phyloP scores from a whole-genome alignment of 2,329 filamentous ascomycete species.

The Ceratocystis lukuohia region DNA sequence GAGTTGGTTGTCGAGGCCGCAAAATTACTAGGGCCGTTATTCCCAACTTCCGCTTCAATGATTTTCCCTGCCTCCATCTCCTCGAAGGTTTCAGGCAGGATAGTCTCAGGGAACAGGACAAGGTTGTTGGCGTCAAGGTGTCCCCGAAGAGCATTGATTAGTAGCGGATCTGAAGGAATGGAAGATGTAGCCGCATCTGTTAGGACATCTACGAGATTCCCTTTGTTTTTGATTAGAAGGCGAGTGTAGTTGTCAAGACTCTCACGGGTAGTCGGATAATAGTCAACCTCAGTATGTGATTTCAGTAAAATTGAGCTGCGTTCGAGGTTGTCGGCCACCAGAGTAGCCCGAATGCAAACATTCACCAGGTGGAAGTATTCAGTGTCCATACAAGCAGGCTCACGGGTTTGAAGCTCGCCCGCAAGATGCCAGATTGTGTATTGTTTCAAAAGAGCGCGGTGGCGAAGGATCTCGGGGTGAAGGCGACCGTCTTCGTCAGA shows the following conservation, averaged over 20 bases:
- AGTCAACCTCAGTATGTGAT: neutral
- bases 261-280: neutral
- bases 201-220: neutral
- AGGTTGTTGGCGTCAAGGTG: neutral
- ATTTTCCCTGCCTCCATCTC: neutral
- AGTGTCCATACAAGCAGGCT: neutral
- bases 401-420: neutral
- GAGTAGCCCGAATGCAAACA: neutral
- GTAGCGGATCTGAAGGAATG: neutral
- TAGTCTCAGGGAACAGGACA: neutral
- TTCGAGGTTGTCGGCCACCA: neutral
- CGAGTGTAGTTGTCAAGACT: neutral
- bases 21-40: neutral
- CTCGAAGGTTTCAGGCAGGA: neutral
- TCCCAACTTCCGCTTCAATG: neutral
- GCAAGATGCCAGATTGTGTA: neutral
- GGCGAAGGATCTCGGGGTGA: neutral
- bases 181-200: neutral
- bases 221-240: neutral
- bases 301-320: neutral
- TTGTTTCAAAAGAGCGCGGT: neutral
- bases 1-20: neutral
- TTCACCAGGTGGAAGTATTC: neutral
- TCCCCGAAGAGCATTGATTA: neutral
- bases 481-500: neutral